phyloP scores from a whole-genome alignment of 163 green algal genomes.

The Scenedesmus sp. region DNA sequence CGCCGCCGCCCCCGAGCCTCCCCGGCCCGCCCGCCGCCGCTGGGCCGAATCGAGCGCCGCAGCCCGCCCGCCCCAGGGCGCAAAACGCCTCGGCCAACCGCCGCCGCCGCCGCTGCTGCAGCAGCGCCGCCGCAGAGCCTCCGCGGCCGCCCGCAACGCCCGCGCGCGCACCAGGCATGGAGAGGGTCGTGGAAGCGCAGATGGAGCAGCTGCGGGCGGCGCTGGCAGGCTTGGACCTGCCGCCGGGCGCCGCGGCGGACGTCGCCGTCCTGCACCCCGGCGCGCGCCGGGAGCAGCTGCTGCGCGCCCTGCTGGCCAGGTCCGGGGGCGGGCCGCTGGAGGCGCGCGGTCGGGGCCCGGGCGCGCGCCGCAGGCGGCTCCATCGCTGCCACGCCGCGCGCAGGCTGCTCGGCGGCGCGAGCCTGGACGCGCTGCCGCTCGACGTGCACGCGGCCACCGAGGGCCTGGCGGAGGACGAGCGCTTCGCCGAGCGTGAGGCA shows the following conservation, averaged over 20 bases:
- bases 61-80: no score
- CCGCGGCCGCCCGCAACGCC: no score
- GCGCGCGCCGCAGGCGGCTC: neutral
- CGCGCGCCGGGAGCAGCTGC: constrained; percentile 9
- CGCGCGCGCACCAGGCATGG: no score
- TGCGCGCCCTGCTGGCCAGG: constrained; percentile 5
- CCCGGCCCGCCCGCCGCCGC: no score
- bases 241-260: neutral
- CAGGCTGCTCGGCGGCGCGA: constrained; percentile 17
- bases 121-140: no score
- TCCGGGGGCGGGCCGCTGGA: neutral
- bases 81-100: no score
- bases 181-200: constrained; percentile 30
- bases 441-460: neutral
- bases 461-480: constrained; percentile 25
- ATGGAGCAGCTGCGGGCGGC: neutral
- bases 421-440: neutral
- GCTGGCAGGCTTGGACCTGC: neutral
- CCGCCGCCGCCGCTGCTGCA: no score
- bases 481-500: constrained; percentile 26
- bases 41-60: no score
- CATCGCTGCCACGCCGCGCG: neutral
- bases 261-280: constrained; percentile 22
- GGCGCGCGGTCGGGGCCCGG: no score
- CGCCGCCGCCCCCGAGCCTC: no score